phyloP scores from a whole-genome alignment of 2,329 filamentous ascomycete genomes.

The Tolypocladium endophyticum region DNA sequence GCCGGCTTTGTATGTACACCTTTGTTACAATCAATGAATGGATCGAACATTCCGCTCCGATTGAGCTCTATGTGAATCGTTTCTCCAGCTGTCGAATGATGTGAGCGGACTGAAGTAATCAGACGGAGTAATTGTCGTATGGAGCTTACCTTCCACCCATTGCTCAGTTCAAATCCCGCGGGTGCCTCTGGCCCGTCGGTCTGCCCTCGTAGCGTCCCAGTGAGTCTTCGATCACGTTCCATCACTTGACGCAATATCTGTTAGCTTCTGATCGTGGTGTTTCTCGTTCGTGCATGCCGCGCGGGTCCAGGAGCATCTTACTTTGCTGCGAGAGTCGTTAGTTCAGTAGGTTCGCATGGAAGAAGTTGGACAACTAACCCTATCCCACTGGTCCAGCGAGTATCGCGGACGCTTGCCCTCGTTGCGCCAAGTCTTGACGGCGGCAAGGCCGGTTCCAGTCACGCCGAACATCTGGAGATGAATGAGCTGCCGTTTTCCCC shows the following conservation, averaged over 20 bases:
- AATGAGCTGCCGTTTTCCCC: conserved; percentile 12
- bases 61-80: conserved; percentile 30
- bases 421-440: conserved; percentile 46
- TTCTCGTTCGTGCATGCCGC: neutral
- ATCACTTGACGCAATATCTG: conserved; percentile 38
- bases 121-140: neutral
- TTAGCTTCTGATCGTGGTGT: neutral
- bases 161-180: conserved; percentile 50
- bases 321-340: conserved; percentile 40
- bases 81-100: conserved; percentile 35
- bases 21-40: neutral
- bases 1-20: conserved; percentile 9
- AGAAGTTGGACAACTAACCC: conserved; percentile 28
- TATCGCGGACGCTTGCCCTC: conserved; percentile 51
- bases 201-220: conserved; percentile 48
- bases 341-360: conserved; percentile 2
- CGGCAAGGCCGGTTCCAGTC: conserved; percentile 46
- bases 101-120: neutral
- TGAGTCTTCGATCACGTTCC: conserved; percentile 52
- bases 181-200: conserved; percentile 44
- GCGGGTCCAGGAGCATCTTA: conserved; percentile 18
- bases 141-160: conserved; percentile 48
- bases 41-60: conserved; percentile 1
- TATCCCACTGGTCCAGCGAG: conserved; percentile 54
- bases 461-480: conserved; percentile 49